phyloP scores from a whole-genome alignment of 2,329 filamentous ascomycete genomes.

The Clarireedia hainanense region DNA sequence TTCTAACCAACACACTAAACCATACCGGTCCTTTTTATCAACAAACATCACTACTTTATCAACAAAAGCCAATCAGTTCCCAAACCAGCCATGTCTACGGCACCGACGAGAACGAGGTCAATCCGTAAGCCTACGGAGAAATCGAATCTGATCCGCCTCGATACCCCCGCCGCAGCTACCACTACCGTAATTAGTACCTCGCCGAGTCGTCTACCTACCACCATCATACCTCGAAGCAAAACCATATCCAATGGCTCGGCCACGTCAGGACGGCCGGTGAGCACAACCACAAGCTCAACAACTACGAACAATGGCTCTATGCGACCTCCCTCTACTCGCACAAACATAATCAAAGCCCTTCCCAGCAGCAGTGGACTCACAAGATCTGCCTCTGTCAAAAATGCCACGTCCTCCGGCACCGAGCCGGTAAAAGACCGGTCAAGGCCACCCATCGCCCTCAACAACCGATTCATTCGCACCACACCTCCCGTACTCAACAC shows the following conservation, averaged over 20 bases:
- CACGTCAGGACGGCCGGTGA: constrained; percentile 16
- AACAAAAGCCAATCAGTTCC: background rate
- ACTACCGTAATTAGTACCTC: constrained; percentile 11
- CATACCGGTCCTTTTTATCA: background rate
- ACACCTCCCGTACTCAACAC: constrained; percentile 17
- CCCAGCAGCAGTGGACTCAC: constrained; percentile 14
- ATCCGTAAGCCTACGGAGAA: constrained; percentile 21
- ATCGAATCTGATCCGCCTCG: constrained; percentile 7
- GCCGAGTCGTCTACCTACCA: constrained; percentile 27
- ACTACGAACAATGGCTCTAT: constrained; percentile 19
- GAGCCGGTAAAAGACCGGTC: constrained; percentile 11
- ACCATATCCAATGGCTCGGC: constrained; percentile 11
- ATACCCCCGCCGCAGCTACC: background rate
- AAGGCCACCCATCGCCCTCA: constrained; percentile 13
- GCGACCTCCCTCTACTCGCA: constrained; percentile 19
- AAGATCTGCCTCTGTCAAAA: constrained; percentile 18
- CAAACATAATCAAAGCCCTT: constrained; percentile 17
- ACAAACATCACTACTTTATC: background rate
- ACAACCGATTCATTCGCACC: constrained; percentile 22
- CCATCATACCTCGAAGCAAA: constrained; percentile 23
- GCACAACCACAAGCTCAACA: constrained; percentile 16
- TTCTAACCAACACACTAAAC: background rate
- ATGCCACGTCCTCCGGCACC: constrained; percentile 8
- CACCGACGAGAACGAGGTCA: constrained; percentile 23
- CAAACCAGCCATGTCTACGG: constrained; percentile 16